Evolutionary conservation across 805 yeast species (phyloP).

Genomic region (Candida lessepsii): DNA sequence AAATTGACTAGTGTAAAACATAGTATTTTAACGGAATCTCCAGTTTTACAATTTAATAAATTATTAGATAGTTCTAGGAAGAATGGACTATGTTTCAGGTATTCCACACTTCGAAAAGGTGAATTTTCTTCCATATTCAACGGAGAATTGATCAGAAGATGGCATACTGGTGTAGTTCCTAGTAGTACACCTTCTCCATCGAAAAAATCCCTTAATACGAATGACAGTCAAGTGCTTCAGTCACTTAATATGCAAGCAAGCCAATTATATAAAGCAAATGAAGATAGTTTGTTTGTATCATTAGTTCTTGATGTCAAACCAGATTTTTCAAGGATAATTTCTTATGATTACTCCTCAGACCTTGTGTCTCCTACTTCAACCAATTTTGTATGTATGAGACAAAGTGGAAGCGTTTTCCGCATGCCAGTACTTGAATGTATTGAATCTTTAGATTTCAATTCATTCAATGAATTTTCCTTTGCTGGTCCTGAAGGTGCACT

Average conservation of each 20-base stretch:
- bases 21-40: slow-evolving; percentile 44
- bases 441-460: slow-evolving; percentile 60
- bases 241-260: slow-evolving; percentile 37
- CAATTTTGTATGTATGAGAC: slow-evolving; percentile 82
- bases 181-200: slow-evolving; percentile 16
- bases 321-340: slow-evolving; percentile 75
- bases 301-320: slow-evolving; percentile 73
- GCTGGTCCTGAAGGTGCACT: slow-evolving; percentile 58
- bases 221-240: slow-evolving; percentile 16
- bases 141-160: slow-evolving; percentile 74
- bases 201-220: neutral
- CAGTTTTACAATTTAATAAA: slow-evolving; percentile 59
- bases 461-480: slow-evolving; percentile 63
- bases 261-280: slow-evolving; percentile 37
- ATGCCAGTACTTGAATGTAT: slow-evolving; percentile 73
- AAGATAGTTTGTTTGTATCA: slow-evolving; percentile 69
- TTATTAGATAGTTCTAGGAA: slow-evolving; percentile 61
- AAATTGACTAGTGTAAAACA: slow-evolving; percentile 36
- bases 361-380: slow-evolving; percentile 48
- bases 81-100: slow-evolving; percentile 63
- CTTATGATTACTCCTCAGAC: slow-evolving; percentile 80
- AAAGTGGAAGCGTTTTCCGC: slow-evolving; percentile 81
- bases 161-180: slow-evolving; percentile 70
- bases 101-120: slow-evolving; percentile 61
- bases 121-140: slow-evolving; percentile 79